Base-by-base conservation (phyloP, 2,329 filamentous ascomycete genomes). In the Sarocladium brachiariae region DNA sequence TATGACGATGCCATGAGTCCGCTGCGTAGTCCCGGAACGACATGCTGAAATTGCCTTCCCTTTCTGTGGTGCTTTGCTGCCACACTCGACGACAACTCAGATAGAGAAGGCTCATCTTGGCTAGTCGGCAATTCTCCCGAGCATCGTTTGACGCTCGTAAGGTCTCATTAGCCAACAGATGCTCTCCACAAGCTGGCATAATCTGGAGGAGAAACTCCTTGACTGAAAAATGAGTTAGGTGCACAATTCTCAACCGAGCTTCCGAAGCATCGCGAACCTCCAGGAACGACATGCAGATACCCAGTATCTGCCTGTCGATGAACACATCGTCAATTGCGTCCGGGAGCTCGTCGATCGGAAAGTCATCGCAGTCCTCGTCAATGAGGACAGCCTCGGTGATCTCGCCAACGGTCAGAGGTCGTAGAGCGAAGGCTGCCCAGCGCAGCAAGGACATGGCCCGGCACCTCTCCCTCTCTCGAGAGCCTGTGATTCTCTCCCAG, bases 401-500 rank as follows among this genome's bases (percentile, higher is more conserved):
- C 37, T 58, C 56, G 2, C 21, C 24, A 1, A 66, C 39, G 0
- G 52, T 56, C 11, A 67, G 47, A 0, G 61, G 58, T 0, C 49
- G 34, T 1, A 49, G 4, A 0, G 60, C 49, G 45, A 65, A 67
- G 0, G 61, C 55, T 0, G 57, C 50, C 64, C 62, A 68, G 2
- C 58, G 61, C 0, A 70, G 51, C 1, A 70, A 53, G 0, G 57
- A 50, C 2, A 66, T 51, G 2, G 59, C 60, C 0, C 67, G 57
- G 1, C 14, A 1, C 23, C 34, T 0, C 57, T 43, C 1, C 23
- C 33, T 3, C 59, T 51, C n/a, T n/a, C n/a, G n/a, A n/a, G n/a
- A n/a, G 0, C 25, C 1, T 1, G 21, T 25, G 0, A 68, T 63
- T 18, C 49, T 58, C 2, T 52, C 39, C 63, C 63, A 68, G 39